phyloP scores from a whole-genome alignment of 768 basidiomycete genomes.

The Podaxis sp. region DNA sequence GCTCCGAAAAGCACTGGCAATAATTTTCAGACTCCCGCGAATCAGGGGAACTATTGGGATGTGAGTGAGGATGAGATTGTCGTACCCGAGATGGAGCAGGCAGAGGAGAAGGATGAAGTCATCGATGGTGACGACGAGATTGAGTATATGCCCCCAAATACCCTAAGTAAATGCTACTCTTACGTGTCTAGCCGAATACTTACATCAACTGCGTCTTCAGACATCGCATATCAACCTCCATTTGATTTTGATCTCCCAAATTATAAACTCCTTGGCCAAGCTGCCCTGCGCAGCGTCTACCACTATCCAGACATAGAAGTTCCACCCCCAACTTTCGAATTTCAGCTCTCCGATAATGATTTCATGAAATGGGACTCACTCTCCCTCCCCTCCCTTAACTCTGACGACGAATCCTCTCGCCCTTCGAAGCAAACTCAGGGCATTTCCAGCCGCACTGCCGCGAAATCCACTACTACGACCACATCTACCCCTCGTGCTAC shows the following conservation, averaged over 20 bases:
- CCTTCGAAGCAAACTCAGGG: background rate
- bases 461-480: background rate
- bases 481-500: background rate
- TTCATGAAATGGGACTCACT: slow-evolving; percentile 28
- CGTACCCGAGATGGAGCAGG: slow-evolving; percentile 24
- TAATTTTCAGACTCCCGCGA: slow-evolving; percentile 65
- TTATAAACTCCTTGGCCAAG: slow-evolving; percentile 39
- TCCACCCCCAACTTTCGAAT: slow-evolving; percentile 28
- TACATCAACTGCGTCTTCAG: slow-evolving; percentile 23
- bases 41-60: slow-evolving; percentile 73
- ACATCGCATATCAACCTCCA: slow-evolving; percentile 41
- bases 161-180: slow-evolving; percentile 27
- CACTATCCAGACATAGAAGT: slow-evolving; percentile 31
- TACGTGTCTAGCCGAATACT: background rate
- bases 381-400: slow-evolving; percentile 25
- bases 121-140: slow-evolving; percentile 44
- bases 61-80: slow-evolving; percentile 52
- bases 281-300: slow-evolving; percentile 32
- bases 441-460: background rate
- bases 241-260: slow-evolving; percentile 45
- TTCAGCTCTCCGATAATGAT: slow-evolving; percentile 23
- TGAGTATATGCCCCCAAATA: slow-evolving; percentile 53
- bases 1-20: slow-evolving; percentile 48
- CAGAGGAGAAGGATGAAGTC: slow-evolving; percentile 26
- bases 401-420: background rate